These are phyloP conservation scores for Scedosporium dehoogii DNA, from an alignment of 2,329 filamentous ascomycete genomes.

Conservation along the genomic window DNA sequence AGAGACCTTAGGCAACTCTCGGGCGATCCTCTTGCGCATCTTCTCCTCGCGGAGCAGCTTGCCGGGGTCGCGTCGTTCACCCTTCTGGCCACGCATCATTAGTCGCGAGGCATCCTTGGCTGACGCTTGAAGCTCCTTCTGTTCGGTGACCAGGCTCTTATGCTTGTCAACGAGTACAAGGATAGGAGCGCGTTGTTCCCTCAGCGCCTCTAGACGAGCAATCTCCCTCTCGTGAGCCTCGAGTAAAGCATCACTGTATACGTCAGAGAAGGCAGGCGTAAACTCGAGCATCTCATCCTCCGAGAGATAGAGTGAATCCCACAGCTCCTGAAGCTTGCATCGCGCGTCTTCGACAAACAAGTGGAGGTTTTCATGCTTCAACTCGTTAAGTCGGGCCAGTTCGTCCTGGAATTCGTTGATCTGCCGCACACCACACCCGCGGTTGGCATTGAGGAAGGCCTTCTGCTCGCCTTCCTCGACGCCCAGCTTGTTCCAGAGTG, in stretches of 20 bases:
- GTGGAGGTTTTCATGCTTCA: constrained; percentile 91
- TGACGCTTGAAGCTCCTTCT: constrained; percentile 77
- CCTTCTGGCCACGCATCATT: constrained; percentile 84
- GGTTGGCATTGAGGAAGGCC: constrained; percentile 74
- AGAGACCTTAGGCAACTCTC: constrained; percentile 88
- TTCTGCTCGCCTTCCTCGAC: constrained; percentile 77
- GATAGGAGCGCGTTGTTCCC: constrained; percentile 78
- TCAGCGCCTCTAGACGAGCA: constrained; percentile 65
- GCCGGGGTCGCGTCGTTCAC: constrained; percentile 87
- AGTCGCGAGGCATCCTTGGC: constrained; percentile 92
- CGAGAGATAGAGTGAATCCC: constrained; percentile 88
- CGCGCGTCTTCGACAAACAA: constrained; percentile 93
- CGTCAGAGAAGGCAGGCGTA: constrained; percentile 91
- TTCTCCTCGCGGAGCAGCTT: constrained; percentile 94
- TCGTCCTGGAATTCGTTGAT: constrained; percentile 97
- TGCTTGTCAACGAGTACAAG: constrained; percentile 77
- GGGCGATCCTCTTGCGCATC: constrained; percentile 94
- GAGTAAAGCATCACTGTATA: constrained; percentile 89
- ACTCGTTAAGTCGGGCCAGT: constrained; percentile 71
- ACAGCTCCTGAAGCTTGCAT: constrained; percentile 83
- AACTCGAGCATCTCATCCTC: constrained; percentile 99
- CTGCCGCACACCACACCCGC: constrained; percentile 80
- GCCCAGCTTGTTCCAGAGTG: constrained; percentile 79
- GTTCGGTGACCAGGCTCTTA: constrained; percentile 71
- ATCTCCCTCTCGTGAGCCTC: constrained; percentile 95